These are phyloP conservation scores for Hibiscus tridactylites DNA, from an alignment of 345 rosid genomes.

Conservation along the genomic window DNA sequence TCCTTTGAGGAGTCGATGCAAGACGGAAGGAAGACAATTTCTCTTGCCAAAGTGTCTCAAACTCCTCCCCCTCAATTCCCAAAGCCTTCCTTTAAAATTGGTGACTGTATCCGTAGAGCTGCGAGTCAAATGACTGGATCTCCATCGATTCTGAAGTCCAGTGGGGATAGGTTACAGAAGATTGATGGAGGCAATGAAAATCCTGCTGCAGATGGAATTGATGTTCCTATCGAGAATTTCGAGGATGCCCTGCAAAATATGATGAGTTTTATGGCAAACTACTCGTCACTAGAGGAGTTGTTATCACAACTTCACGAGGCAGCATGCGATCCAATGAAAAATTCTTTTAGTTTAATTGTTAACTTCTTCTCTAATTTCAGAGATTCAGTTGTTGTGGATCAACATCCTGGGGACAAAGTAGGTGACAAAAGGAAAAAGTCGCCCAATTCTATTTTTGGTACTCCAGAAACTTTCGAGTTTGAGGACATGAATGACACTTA, in stretches of 20 bases:
- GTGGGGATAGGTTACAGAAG: conserved; percentile 34
- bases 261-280: conserved; percentile 25
- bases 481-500: conserved; percentile 90
- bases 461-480: conserved; percentile 77
- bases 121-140: conserved; percentile 90
- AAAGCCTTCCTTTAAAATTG: conserved; percentile 82
- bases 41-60: conserved; percentile 53
- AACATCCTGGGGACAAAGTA: conserved; percentile 25
- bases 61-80: conserved; percentile 21
- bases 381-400: conserved; percentile 44
- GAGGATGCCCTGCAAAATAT: conserved; percentile 34
- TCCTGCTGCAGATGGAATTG: conserved; percentile 31
- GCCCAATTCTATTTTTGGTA: conserved; percentile 31
- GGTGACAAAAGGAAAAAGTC: conserved; percentile 41
- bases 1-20: conserved; percentile 35
- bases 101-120: conserved; percentile 83
- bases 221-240: conserved; percentile 20
- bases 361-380: conserved; percentile 77
- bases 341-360: conserved; percentile 35
- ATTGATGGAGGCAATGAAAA: conserved; percentile 19
- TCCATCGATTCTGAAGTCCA: conserved; percentile 46
- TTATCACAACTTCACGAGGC: conserved; percentile 54
- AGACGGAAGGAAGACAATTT: conserved; percentile 53
- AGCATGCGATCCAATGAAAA: conserved; percentile 56
- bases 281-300: conserved; percentile 55